phyloP scores from a whole-genome alignment of 495 filamentous ascomycete species.

The Cenococcum geophilum region DNA sequence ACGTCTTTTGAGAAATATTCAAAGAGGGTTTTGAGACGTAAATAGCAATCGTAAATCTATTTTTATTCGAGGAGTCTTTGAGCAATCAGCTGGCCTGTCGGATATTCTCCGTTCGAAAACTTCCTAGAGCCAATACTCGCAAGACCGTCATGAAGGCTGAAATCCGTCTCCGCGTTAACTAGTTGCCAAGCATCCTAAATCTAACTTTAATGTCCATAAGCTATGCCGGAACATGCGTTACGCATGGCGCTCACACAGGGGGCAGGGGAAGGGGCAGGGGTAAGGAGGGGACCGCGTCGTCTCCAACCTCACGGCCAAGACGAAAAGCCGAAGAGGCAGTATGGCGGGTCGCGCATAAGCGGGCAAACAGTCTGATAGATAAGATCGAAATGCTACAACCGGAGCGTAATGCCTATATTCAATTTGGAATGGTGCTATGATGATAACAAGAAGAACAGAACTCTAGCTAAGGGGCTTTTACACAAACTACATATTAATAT shows the following conservation, averaged over 20 bases:
- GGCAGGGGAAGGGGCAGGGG: slow-evolving; percentile 2
- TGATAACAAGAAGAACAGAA: slow-evolving; percentile 12
- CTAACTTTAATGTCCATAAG: neutral
- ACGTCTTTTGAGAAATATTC: too few relatives aligned
- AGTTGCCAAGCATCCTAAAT: neutral
- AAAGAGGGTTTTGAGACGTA: too few relatives aligned
- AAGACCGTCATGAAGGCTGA: neutral
- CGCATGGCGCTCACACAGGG: slow-evolving; percentile 1
- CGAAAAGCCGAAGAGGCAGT: neutral
- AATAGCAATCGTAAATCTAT: too few relatives aligned
- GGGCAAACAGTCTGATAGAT: neutral
- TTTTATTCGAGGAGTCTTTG: too few relatives aligned
- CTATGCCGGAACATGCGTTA: slow-evolving; percentile 3
- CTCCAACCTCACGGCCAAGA: neutral
- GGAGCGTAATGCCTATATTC: slow-evolving; percentile 7
- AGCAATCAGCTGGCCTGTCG: too few relatives aligned
- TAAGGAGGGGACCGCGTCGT: neutral
- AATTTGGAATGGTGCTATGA: slow-evolving; percentile 13
- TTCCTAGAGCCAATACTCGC: neutral
- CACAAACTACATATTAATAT: slow-evolving; percentile 24
- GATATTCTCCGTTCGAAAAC: neutral
- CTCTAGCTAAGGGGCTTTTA: slow-evolving; percentile 20
- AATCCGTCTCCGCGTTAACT: neutral
- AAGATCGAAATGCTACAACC: neutral
- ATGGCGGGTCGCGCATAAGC: neutral